Evolutionary conservation across 768 basidiomycete species (phyloP), one percentile per base, ranked within the genome.

Genomic region (Russula earlei): DNA sequence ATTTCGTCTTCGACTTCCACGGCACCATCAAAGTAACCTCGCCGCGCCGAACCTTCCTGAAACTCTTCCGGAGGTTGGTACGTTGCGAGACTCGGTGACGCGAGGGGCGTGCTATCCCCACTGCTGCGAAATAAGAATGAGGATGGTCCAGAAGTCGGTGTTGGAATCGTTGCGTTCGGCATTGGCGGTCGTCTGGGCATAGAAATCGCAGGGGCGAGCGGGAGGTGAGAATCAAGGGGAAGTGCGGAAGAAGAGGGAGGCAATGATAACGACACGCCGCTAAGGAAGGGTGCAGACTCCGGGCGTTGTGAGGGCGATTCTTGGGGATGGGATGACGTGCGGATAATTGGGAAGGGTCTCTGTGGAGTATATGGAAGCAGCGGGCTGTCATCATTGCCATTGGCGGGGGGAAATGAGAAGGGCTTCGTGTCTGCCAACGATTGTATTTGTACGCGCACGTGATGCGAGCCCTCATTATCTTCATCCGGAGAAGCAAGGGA

Each of bases 31-130:
- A 66, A 66, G 53, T 66, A 66, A 4, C 56, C 65, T 20, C 36
- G 46, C n/a, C 24, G 53, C 17, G 50, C 27, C 4, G 54, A 36
- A 34, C 54, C 68, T 2, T 64, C 64, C 20, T 67, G 64, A 3
- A 74, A 62, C 42, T 72, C 71, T 54, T 74, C 73, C 1, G 73
- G 73, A 6, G 74, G 69, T 14, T 65, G 65, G 40, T 74, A 74
- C 6, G 69, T 73, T 4, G 70, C 71, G 9, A 72, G 55, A 36
- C 64, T 67, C 3, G 72, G 71, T 9, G 71, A 70, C 1, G 63
- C 67, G 1, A 70, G 65, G 0, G 71, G 71, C 9, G 69, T 66
- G 19, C 41, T 43, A 17, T 58, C 63, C 17, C 57, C 57, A 29
- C 55, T 50, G 29, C 59, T 31, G 2, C 52, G 33, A 57, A 51